Conservation (phyloP, 768 basidiomycete genomes). For the Mrakia blollopis region DNA sequence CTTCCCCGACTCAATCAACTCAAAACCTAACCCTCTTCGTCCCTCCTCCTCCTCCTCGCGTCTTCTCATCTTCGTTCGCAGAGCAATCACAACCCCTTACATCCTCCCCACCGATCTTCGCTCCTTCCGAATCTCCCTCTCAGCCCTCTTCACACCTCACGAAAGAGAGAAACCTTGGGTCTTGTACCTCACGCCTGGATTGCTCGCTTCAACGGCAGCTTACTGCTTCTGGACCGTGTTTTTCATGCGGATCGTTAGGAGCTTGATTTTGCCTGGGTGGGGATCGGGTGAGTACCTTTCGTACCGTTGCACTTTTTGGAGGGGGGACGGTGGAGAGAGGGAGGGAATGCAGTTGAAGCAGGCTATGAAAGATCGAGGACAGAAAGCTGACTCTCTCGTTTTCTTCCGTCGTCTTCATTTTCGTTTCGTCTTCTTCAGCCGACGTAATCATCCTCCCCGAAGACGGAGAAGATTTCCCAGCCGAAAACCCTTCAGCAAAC, state of each 20-base stretch:
- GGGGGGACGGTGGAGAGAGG: too few relatives aligned
- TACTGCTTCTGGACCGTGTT: slow-evolving; percentile 52
- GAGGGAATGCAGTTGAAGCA: too few relatives aligned
- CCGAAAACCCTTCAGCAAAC: slow-evolving; percentile 44
- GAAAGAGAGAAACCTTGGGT: slow-evolving; percentile 74
- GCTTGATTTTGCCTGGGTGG: slow-evolving; percentile 57
- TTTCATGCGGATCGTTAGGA: slow-evolving; percentile 48
- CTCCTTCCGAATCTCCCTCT: slow-evolving; percentile 57
- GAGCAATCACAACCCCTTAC: slow-evolving; percentile 77
- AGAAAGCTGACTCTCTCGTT: background rate
- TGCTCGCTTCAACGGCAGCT: slow-evolving; percentile 49
- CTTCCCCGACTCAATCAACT: background rate
- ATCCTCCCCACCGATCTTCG: slow-evolving; percentile 50
- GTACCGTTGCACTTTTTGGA: too few relatives aligned
- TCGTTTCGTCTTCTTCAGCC: background rate
- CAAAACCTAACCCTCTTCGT: background rate
- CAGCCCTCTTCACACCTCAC: slow-evolving; percentile 70
- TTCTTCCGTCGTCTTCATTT: background rate
- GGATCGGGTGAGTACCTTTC: background rate
- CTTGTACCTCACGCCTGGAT: slow-evolving; percentile 70
- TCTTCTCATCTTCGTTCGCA: too few relatives aligned
- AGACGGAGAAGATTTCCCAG: slow-evolving; percentile 45
- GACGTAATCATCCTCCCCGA: slow-evolving; percentile 6
- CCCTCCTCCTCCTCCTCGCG: too few relatives aligned
- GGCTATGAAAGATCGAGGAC: too few relatives aligned